Percentiles rank a stretch among this genome's conserved stretches.
These are phyloP conservation scores for Mycena kentingensis DNA, from an alignment of 768 basidiomycete genomes.

Conservation along the genomic window DNA sequence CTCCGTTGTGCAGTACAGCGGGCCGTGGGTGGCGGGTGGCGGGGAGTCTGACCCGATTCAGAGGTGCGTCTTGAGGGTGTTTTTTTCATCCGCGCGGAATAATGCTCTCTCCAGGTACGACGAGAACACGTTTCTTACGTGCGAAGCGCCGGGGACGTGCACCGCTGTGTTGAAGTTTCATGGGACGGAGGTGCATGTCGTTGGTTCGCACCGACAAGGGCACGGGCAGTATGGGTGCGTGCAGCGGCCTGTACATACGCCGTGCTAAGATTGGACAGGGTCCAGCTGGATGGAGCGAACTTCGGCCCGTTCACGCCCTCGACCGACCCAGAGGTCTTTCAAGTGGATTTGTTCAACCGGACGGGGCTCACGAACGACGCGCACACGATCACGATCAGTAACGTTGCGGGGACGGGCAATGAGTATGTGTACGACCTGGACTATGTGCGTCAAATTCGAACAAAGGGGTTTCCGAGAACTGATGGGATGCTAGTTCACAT, in stretches of 20 bases:
- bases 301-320: not conserved
- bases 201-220: constrained; percentile 2
- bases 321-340: not conserved
- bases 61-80: not conserved
- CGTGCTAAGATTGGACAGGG: not conserved
- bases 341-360: constrained; percentile 12
- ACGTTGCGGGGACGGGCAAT: not conserved
- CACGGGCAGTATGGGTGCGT: not conserved
- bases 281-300: not conserved
- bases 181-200: constrained; percentile 11
- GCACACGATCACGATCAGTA: not conserved
- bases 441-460: not conserved
- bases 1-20: constrained; percentile 1
- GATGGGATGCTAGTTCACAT: constrained; percentile 1
- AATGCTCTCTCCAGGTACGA: not conserved
- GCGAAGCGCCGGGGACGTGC: not conserved
- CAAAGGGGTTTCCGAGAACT: not conserved
- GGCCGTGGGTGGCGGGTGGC: constrained; percentile 6
- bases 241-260: not conserved
- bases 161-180: constrained; percentile 1
- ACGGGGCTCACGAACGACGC: not conserved
- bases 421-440: constrained; percentile 2
- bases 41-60: constrained; percentile 1
- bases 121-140: constrained; percentile 1
- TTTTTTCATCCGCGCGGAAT: not conserved